Evolutionary conservation across 768 basidiomycete genomes (phyloP), one percentile per base, ranked within the genome.

Genomic region (Suillus brevipes): DNA sequence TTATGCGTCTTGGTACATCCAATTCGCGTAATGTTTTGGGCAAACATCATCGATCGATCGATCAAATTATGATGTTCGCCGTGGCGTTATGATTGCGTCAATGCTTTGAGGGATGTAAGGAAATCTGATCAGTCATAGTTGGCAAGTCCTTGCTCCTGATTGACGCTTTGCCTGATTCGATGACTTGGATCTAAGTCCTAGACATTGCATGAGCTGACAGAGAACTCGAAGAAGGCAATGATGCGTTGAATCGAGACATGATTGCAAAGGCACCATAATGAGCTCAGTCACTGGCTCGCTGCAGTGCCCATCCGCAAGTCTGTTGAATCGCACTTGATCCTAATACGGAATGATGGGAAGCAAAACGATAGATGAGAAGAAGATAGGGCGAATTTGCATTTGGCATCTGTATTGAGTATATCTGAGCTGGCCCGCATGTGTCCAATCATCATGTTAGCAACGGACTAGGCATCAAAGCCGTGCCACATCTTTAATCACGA

Each of bases 181-280:
- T 61, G 60, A 49, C 59, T 43, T 55, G 59, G 34, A 60, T 64
- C 49, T 20, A 61, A 34, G 38, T 31, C 43, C 12, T 60, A 28
- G 64, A 62, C 64, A 65, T 36, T 38, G 38, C 12, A 65, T 23
- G 38, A 61, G 20, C 38, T 60, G 58, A 34, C 28, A 65, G 47
- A 40, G 64, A 65, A 65, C 40, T 61, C 47, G 64, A 64, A 64
- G 63, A 47, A 42, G 43, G 37, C 23, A 34, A 64, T 45, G 60
- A 42, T 36, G 36, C 6, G 36, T 55, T 55, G 6, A 34, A 55
- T 55, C 20, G 34, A 55, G 53, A 13, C 20, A 36, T n/a, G 20
- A 36, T 55, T 55, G 53, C 34, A 55, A 55, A 55, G 53, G 53
- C 53, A 55, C 53, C 53, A 34, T 36, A 7, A 34, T 36, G 31